phyloP scores from a whole-genome alignment of 2,329 filamentous ascomycete species.

The Diplodia seriata region DNA sequence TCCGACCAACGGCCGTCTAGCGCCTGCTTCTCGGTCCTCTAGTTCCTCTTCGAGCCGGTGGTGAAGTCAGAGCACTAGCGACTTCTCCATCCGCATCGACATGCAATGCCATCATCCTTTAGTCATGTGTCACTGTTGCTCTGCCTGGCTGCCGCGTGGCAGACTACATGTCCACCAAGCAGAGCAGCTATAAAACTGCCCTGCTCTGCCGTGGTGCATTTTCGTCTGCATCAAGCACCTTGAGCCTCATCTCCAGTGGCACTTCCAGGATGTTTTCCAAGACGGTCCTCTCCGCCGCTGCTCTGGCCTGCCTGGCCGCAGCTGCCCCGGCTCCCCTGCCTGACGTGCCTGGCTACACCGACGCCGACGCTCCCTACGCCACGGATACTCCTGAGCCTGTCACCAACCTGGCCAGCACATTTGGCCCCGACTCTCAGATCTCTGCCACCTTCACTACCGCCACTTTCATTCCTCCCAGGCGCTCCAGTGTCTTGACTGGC shows the following conservation, averaged over 20 bases:
- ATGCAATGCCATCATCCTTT: constrained; percentile 18
- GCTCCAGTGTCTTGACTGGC: constrained; percentile 60
- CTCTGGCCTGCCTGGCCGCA: constrained; percentile 45
- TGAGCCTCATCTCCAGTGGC: neutral
- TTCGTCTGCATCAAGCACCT: neutral
- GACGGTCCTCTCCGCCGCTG: constrained; percentile 38
- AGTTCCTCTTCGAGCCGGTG: constrained; percentile 21
- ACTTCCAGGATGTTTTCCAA: constrained; percentile 47
- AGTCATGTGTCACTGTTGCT: constrained; percentile 5
- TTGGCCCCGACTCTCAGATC: constrained; percentile 54
- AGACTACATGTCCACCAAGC: too few relatives aligned
- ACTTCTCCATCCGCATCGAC: neutral
- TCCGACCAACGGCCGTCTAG: neutral
- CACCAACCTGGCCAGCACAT: constrained; percentile 47
- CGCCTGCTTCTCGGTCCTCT: neutral
- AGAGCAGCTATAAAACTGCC: constrained; percentile 11
- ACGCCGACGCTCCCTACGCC: constrained; percentile 53
- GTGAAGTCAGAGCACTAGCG: constrained; percentile 25
- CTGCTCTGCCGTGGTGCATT: neutral
- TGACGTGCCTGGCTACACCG: constrained; percentile 54
- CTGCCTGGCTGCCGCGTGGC: neutral
- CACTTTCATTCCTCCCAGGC: constrained; percentile 51
- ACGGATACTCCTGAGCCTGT: constrained; percentile 39
- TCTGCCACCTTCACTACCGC: constrained; percentile 41
- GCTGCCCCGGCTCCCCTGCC: constrained; percentile 49